Evolutionary conservation across 2,329 filamentous ascomycete species (phyloP).

Genomic region (Capronia epimyces): DNA sequence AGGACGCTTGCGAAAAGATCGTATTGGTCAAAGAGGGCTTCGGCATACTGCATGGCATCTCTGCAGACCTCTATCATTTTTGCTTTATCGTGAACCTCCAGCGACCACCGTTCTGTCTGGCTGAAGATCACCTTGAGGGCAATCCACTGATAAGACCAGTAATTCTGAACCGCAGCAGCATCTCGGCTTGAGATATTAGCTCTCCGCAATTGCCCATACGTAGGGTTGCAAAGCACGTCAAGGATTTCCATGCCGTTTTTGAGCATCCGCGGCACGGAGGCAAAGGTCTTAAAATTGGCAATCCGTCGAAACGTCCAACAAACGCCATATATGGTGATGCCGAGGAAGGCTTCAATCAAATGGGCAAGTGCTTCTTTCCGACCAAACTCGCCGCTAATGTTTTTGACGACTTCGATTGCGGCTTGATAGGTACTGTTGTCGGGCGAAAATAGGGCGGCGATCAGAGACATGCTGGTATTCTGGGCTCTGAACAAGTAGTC

Average conservation of each 20-base stretch:
- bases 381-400: constrained; percentile 64
- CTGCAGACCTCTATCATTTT: constrained; percentile 89
- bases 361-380: constrained; percentile 57
- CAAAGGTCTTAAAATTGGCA: constrained; percentile 53
- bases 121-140: constrained; percentile 74
- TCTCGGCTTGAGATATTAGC: constrained; percentile 55
- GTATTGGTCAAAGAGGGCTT: constrained; percentile 77
- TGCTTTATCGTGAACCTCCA: constrained; percentile 60
- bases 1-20: constrained; percentile 72
- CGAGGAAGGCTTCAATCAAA: constrained; percentile 53
- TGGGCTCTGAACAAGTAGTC: constrained; percentile 63
- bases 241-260: constrained; percentile 58
- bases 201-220: constrained; percentile 57
- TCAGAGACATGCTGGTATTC: constrained; percentile 65
- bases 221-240: constrained; percentile 59
- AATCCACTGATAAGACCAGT: constrained; percentile 83
- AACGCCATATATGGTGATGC: constrained; percentile 52
- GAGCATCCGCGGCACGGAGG: constrained; percentile 55
- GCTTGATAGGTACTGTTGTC: constrained; percentile 73
- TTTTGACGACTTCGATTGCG: constrained; percentile 75
- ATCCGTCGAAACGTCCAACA: constrained; percentile 54
- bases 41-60: constrained; percentile 90
- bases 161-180: constrained; percentile 60
- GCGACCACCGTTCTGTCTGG: constrained; percentile 78
- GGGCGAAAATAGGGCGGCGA: constrained; percentile 75